Conservation (phyloP, 441 rosid species). For the Hypseocharis bilobata region DNA sequence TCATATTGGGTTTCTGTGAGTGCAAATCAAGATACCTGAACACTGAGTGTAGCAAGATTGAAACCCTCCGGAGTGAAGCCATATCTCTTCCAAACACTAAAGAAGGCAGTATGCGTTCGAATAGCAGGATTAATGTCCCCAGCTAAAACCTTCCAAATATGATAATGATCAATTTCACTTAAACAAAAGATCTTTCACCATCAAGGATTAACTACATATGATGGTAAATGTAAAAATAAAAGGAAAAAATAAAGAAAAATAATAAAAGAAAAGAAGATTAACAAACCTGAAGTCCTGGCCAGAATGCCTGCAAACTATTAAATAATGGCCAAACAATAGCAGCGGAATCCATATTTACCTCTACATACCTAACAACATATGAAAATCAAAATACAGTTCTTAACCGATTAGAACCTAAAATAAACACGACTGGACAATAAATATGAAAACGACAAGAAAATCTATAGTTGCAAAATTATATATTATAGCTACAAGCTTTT, state of each 20-base stretch:
- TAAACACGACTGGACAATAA: background rate
- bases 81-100: constrained; percentile 85
- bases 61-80: constrained; percentile 97
- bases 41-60: constrained; percentile 70
- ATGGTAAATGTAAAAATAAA: constrained; percentile 3
- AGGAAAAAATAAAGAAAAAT: constrained; percentile 5
- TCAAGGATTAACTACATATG: background rate
- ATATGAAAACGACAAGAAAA: constrained; percentile 11
- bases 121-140: constrained; percentile 94
- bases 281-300: constrained; percentile 97
- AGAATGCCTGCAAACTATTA: constrained; percentile 96
- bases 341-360: constrained; percentile 97
- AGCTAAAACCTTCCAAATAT: constrained; percentile 64
- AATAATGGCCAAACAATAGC: constrained; percentile 94
- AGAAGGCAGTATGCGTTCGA: constrained; percentile 92
- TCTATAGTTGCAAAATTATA: constrained; percentile 21
- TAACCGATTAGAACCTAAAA: constrained; percentile 3
- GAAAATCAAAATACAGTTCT: constrained; percentile 17
- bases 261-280: background rate
- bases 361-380: constrained; percentile 66
- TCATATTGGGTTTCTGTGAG: background rate
- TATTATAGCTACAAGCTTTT: constrained; percentile 32
- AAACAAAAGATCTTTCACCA: background rate
- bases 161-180: constrained; percentile 14
- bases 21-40: constrained; percentile 41